These are phyloP conservation scores for Neurospora sp. DNA, from an alignment of 2,329 filamentous ascomycete species.

Conservation along the genomic window DNA sequence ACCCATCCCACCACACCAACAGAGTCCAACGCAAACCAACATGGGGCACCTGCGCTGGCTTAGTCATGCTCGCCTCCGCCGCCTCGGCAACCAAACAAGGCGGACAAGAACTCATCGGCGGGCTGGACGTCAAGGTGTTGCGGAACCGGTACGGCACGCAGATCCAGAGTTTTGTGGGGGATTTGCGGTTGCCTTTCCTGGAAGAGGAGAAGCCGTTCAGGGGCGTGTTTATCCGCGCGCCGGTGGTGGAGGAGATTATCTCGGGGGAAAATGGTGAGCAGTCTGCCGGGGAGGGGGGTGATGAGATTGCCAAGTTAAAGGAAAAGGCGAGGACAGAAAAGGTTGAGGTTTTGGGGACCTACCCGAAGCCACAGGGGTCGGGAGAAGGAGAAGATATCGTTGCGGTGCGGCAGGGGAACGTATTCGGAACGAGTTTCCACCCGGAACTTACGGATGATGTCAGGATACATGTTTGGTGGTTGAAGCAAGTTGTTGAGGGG, in stretches of 20 bases:
- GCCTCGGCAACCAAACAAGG: slow-evolving; percentile 84
- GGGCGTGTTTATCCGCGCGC: slow-evolving; percentile 87
- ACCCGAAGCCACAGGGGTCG: slow-evolving; percentile 16
- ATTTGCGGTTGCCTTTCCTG: slow-evolving; percentile 65
- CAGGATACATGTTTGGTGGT: slow-evolving; percentile 90
- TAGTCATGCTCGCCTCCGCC: slow-evolving; percentile 81
- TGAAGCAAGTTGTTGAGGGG: slow-evolving; percentile 51
- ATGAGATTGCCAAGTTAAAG: too few species aligned
- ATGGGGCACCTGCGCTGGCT: slow-evolving; percentile 93
- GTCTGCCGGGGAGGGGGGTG: too few species aligned
- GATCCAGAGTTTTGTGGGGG: slow-evolving; percentile 78
- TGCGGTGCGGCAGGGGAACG: slow-evolving; percentile 80
- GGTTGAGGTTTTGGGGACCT: neutral
- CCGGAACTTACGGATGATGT: slow-evolving; percentile 83
- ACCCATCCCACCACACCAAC: slow-evolving; percentile 4
- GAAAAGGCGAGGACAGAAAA: neutral
- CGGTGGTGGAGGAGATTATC: slow-evolving; percentile 72
- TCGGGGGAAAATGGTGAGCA: too few species aligned
- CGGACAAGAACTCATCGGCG: slow-evolving; percentile 87
- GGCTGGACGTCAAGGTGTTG: slow-evolving; percentile 80
- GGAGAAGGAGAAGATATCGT: slow-evolving; percentile 59
- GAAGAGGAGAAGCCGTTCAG: slow-evolving; percentile 42
- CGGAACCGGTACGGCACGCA: slow-evolving; percentile 94
- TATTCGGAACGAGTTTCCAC: slow-evolving; percentile 92
- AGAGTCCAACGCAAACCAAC: slow-evolving; percentile 69